Evolutionary conservation across 331 rosid genomes (phyloP).

Genomic region (Erythrophleum ivorense): DNA sequence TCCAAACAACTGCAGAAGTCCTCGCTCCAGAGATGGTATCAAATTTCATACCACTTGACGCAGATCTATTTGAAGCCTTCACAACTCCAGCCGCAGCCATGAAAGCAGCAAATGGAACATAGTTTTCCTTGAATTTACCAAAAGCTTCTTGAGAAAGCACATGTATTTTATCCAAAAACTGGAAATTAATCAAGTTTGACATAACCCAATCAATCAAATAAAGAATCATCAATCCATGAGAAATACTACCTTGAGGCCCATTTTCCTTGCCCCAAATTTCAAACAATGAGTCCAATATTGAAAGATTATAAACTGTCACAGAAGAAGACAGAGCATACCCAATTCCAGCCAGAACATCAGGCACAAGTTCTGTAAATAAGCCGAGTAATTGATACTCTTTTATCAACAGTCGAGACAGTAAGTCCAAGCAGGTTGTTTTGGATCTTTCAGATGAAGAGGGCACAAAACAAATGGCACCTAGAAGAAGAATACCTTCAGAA

Average conservation of each 20-base stretch:
- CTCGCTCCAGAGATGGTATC: constrained; percentile 52
- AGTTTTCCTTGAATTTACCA: constrained; percentile 49
- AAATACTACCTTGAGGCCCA: constrained; percentile 58
- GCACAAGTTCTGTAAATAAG: constrained; percentile 50
- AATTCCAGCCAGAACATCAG: constrained; percentile 79
- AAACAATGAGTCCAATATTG: constrained; percentile 62
- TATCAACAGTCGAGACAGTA: constrained; percentile 51
- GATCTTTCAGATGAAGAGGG: constrained; percentile 56
- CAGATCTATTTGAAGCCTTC: constrained; percentile 55
- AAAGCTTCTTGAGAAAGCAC: constrained; percentile 49
- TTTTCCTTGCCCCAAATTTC: constrained; percentile 66
- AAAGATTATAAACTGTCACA: constrained; percentile 48
- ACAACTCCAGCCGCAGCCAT: constrained; percentile 86
- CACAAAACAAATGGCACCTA: constrained; percentile 67
- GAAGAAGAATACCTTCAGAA: constrained; percentile 62
- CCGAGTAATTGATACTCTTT: constrained; percentile 51
- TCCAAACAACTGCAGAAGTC: constrained; percentile 53
- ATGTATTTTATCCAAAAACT: constrained; percentile 48
- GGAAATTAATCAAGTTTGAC: constrained; percentile 60
- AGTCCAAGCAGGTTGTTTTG: constrained; percentile 61
- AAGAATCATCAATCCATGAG: constrained; percentile 74
- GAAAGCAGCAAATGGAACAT: constrained; percentile 66
- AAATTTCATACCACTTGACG: constrained; percentile 47
- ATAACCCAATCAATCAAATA: constrained; percentile 81
- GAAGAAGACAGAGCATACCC: constrained; percentile 86